Base-by-base conservation (phyloP, 2,329 filamentous ascomycete genomes). In the Sordariomycetes sp. region DNA sequence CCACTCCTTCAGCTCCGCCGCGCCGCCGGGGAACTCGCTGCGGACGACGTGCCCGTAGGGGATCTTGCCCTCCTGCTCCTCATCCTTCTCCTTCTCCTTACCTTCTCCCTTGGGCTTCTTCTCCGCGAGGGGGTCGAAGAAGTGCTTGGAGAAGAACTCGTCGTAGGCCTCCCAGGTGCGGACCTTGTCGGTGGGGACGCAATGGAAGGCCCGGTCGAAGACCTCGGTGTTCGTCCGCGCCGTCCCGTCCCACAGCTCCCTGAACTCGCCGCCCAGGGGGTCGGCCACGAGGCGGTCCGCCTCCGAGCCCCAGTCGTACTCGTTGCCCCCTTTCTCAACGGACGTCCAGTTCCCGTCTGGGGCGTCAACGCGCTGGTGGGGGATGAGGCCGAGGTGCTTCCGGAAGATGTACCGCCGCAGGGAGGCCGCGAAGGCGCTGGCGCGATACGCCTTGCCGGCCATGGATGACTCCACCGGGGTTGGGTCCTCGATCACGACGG, bases 41-140 rank as follows among this genome's bases (percentile, higher is more conserved):
- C 83, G 83, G 53, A 96, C 88, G 1, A 96, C 89, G 73, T 97
- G 93, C 0, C 92, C 93, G 73, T 91, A 93, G 67, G 87, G 82
- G 65, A 91, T 90, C 69, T 83, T 82, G 32, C 79, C 76, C 57
- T 76, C 74, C 60, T 75, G 16, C 64, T 60, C n/a, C n/a, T n/a
- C n/a, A n/a, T n/a, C n/a, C n/a, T n/a, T n/a, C n/a, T n/a, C n/a
- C n/a, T n/a, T n/a, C n/a, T 55, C 50, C 54, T 62, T 60, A 28
- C 61, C 72, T 57, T 76, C 73, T 16, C 73, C 71, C 58, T 68
- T 67, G 62, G 64, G 69, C 52, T 54, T 54, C 61, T 55, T 62
- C 65, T 74, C 65, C 24, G 67, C 72, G 34, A 76, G 76, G 0
- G 80, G 79, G 25, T 78, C 74, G 66, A 87, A 72, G 69, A 92